Conservation (phyloP, 2,329 filamentous ascomycete genomes). For the Fragosphaeria purpurea region DNA sequence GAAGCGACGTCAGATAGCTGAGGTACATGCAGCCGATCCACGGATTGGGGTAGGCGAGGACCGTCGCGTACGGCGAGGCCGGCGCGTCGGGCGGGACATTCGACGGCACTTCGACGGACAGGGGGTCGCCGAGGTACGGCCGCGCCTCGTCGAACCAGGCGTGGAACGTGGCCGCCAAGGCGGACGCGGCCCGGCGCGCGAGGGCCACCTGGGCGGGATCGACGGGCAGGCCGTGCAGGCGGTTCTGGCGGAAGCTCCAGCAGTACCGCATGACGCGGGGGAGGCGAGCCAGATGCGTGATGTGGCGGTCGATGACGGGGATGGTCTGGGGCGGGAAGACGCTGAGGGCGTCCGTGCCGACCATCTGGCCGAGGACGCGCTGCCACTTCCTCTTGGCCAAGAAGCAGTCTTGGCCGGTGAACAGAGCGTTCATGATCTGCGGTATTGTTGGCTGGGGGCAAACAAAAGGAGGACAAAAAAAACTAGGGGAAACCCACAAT, state of each 20-base stretch:
- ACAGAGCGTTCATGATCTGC: slow-evolving; percentile 29
- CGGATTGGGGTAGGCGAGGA: slow-evolving; percentile 21
- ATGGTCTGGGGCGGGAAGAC: slow-evolving; percentile 8
- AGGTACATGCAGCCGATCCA: slow-evolving; percentile 27
- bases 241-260: slow-evolving; percentile 23
- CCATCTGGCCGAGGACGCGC: slow-evolving; percentile 17
- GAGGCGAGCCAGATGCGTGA: slow-evolving; percentile 24
- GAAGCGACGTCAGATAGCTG: slow-evolving; percentile 28
- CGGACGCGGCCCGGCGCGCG: slow-evolving; percentile 19
- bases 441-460: neutral
- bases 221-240: slow-evolving; percentile 18
- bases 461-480: neutral
- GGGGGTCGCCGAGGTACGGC: neutral
- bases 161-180: slow-evolving; percentile 20
- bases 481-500: slow-evolving; percentile 19
- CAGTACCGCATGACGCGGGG: slow-evolving; percentile 23
- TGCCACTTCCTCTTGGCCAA: slow-evolving; percentile 27
- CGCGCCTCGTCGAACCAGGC: slow-evolving; percentile 22
- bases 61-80: slow-evolving; percentile 21
- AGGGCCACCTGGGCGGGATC: slow-evolving; percentile 19
- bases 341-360: slow-evolving; percentile 1
- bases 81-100: slow-evolving; percentile 21
- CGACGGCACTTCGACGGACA: slow-evolving; percentile 4
- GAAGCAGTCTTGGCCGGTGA: slow-evolving; percentile 27
- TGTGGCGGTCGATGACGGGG: slow-evolving; percentile 23